Percentiles rank a stretch among this genome's conserved stretches.
Evolutionary conservation across 306 rosid genomes (phyloP).

Genomic region (Echinosophora koreensis): DNA sequence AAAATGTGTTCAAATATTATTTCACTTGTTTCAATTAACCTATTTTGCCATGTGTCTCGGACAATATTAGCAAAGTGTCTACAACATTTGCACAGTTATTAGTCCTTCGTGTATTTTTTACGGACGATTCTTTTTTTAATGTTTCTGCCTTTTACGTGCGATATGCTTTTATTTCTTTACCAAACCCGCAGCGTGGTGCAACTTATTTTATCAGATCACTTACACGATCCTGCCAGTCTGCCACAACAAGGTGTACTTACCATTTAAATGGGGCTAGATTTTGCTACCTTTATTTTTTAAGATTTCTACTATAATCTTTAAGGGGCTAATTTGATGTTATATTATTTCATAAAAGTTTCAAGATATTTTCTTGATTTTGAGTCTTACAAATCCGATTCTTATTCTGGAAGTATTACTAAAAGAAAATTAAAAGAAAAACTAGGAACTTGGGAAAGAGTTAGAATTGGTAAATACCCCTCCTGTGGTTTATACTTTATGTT

Average conservation of each 20-base stretch:
- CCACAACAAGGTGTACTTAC: not conserved
- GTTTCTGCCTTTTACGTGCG: constrained; percentile 30
- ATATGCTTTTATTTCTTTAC: constrained; percentile 36
- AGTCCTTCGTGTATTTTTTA: not conserved
- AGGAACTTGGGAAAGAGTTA: constrained; percentile 11
- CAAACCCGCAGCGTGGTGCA: not conserved
- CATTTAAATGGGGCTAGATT: not conserved
- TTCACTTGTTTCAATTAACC: too few species aligned
- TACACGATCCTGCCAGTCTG: not conserved
- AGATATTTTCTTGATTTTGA: constrained; percentile 30
- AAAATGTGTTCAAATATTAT: too few species aligned
- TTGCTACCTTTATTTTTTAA: not conserved
- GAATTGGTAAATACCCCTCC: constrained; percentile 23
- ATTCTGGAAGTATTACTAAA: constrained; percentile 17
- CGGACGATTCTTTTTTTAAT: constrained; percentile 8
- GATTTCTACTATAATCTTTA: not conserved
- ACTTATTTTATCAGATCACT: not conserved
- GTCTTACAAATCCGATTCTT: constrained; percentile 40
- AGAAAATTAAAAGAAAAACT: not conserved
- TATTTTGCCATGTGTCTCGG: too few species aligned
- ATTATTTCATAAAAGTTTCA: constrained; percentile 36
- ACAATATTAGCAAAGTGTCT: not conserved
- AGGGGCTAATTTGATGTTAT: constrained; percentile 4
- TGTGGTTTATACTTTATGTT: constrained; percentile 3
- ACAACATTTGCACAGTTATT: not conserved